phyloP scores from a whole-genome alignment of 495 filamentous ascomycete genomes.

The Tuber aestivum region DNA sequence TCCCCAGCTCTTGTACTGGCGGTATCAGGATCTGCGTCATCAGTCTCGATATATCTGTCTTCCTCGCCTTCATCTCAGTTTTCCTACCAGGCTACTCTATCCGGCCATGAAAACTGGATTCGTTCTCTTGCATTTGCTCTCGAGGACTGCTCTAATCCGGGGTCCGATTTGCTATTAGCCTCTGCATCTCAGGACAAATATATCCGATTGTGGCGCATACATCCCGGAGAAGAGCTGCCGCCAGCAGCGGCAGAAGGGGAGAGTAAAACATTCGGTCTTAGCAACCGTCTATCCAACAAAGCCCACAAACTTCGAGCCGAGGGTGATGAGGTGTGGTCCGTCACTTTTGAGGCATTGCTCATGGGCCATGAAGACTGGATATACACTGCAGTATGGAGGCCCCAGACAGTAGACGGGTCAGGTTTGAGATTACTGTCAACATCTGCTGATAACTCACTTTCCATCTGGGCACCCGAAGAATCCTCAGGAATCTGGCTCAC shows the following conservation, averaged over 20 bases:
- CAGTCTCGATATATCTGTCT: slow-evolving; percentile 68
- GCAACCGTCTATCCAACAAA: slow-evolving; percentile 68
- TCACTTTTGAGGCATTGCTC: slow-evolving; percentile 91
- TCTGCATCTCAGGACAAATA: slow-evolving; percentile 98
- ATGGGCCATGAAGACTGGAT: slow-evolving; percentile 99
- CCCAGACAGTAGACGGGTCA: slow-evolving; percentile 42
- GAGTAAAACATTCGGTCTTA: slow-evolving; percentile 44
- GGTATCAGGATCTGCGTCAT: slow-evolving; percentile 71
- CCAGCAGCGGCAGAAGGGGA: slow-evolving; percentile 42
- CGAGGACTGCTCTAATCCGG: slow-evolving; percentile 51
- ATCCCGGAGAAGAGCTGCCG: slow-evolving; percentile 60
- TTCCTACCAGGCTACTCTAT: slow-evolving; percentile 66
- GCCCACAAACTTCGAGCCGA: slow-evolving; percentile 62
- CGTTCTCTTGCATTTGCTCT: slow-evolving; percentile 69
- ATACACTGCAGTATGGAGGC: slow-evolving; percentile 74
- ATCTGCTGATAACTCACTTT: slow-evolving; percentile 90
- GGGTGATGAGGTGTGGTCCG: slow-evolving; percentile 57
- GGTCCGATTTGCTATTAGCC: slow-evolving; percentile 71
- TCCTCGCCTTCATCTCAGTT: slow-evolving; percentile 51
- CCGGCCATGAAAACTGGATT: slow-evolving; percentile 94
- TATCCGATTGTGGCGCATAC: slow-evolving; percentile 85
- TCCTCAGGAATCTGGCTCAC: slow-evolving; percentile 86
- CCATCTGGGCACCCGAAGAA: slow-evolving; percentile 81
- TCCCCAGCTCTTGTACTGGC: slow-evolving; percentile 60
- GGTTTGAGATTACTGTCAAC: slow-evolving; percentile 73